Evolutionary conservation across 2,329 filamentous ascomycete genomes (phyloP), one percentile per base, ranked within the genome.

Genomic region (Diaporthe eres): DNA sequence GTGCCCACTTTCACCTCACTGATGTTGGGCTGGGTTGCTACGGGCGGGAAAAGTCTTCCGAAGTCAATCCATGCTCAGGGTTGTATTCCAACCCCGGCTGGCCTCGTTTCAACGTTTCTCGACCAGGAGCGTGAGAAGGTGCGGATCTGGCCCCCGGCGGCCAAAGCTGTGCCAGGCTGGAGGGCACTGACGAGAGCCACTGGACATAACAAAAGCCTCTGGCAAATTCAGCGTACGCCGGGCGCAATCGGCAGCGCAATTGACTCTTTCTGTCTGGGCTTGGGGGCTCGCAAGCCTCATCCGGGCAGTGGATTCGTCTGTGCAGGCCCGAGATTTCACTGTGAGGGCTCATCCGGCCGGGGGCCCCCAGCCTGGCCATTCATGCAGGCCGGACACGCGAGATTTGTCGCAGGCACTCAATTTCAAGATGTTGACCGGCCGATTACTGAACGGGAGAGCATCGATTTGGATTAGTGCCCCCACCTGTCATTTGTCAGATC

Each of bases 31-130:
- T 53, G 25, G 55, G 55, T 58, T 65, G 58, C 49, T 10, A n/a
- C 55, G 57, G 49, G 58, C n/a, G 61, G 28, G 60, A 70, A 73
- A 73, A 65, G 25, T 57, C 57, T 71, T 57, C 58, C 75, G 74
- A 68, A 61, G 47, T 74, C 75, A 53, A 55, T 68, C 65, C 65
- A 68, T 68, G 65, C 31, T 7, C 65, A 51, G 34, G 47, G 65
- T 68, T 53, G 65, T 37, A 68, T 39, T 42, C 47, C 47, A 25
- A 25, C 65, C 65, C 65, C 44, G 47, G 65, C 47, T 68, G 65
- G 47, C 44, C 47, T 68, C 49, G 65, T 68, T 68, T 68, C 65
- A 53, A 68, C 47, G 34, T 28, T 53, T 53, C 47, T 53, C 47
- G 65, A 53, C 65, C 22, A 53, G 65, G 65, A 53, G 47, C 34